Evolutionary conservation across 768 basidiomycete species (phyloP).

Genomic region (Nidula microcarpa): DNA sequence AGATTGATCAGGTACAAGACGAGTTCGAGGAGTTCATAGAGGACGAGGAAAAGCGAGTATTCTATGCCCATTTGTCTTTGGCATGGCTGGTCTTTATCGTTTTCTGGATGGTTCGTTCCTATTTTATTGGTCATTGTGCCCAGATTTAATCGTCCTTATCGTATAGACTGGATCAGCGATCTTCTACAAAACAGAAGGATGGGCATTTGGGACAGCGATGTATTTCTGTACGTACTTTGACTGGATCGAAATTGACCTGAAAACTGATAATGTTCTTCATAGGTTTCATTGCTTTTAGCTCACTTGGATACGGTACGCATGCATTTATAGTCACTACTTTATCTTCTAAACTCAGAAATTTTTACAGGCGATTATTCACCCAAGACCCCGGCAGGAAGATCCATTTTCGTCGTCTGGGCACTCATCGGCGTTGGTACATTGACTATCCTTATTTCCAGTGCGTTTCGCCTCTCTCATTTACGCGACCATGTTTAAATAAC

Average conservation of each 20-base stretch:
- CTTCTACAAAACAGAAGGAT: conserved; percentile 66
- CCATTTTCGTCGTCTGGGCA: conserved; percentile 78
- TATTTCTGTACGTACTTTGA: conserved; percentile 62
- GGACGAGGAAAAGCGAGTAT: conserved; percentile 51
- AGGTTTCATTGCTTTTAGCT: conserved; percentile 75
- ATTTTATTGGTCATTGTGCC: background rate
- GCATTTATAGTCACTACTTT: background rate
- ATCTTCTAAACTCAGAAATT: background rate
- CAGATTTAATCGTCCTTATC: background rate
- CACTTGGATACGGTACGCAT: conserved; percentile 59
- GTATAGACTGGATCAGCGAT: conserved; percentile 62
- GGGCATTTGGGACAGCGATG: conserved; percentile 58
- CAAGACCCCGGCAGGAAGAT: conserved; percentile 62
- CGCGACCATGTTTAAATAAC: background rate
- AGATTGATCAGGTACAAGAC: conserved; percentile 24
- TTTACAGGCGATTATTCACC: conserved; percentile 57
- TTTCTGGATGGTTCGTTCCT: conserved; percentile 69
- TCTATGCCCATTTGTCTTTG: conserved; percentile 50
- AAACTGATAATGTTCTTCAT: background rate
- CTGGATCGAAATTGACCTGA: too few species aligned
- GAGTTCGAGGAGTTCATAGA: conserved; percentile 22
- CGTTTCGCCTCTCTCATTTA: conserved; percentile 10
- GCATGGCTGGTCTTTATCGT: conserved; percentile 60
- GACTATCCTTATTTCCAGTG: conserved; percentile 73
- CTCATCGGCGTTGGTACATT: conserved; percentile 72